phyloP scores from a whole-genome alignment of 495 filamentous ascomycete genomes.

The Rusavskia elegans region DNA sequence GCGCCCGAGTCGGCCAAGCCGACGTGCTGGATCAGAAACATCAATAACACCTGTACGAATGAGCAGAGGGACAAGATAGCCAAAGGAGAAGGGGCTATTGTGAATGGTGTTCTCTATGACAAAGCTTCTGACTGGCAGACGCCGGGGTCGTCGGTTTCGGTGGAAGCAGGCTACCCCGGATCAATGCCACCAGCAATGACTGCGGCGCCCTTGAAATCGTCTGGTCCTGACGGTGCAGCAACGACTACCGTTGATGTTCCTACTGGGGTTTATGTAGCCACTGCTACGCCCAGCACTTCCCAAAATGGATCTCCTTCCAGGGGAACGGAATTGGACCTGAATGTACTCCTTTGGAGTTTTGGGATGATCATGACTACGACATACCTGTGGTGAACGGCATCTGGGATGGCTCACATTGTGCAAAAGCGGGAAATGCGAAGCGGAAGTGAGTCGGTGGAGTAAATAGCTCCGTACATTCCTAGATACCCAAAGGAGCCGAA shows the following conservation, averaged over 20 bases:
- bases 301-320: slow-evolving; percentile 8
- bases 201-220: slow-evolving; percentile 1
- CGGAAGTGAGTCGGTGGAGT: too few relatives aligned
- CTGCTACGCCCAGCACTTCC: slow-evolving; percentile 17
- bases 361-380: background rate
- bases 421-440: too few relatives aligned
- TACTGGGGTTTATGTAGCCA: slow-evolving; percentile 22
- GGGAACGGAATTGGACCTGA: background rate
- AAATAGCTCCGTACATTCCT: too few relatives aligned
- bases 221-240: slow-evolving; percentile 3
- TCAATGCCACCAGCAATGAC: slow-evolving; percentile 14
- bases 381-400: background rate
- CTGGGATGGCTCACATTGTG: too few relatives aligned
- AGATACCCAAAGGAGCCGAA: too few relatives aligned
- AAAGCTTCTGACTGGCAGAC: slow-evolving; percentile 23
- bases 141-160: slow-evolving; percentile 16
- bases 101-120: slow-evolving; percentile 30
- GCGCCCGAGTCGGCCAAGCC: slow-evolving; percentile 24
- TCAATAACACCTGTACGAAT: slow-evolving; percentile 31
- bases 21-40: slow-evolving; percentile 42
- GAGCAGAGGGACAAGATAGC: slow-evolving; percentile 29
- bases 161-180: slow-evolving; percentile 18
- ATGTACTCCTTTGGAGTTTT: background rate
- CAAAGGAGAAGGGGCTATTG: slow-evolving; percentile 24
- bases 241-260: slow-evolving; percentile 15